Evolutionary conservation across 176 grass and related monocot genomes (phyloP), one percentile per base, ranked within the genome.

Genomic region (Lolium rigidum): DNA sequence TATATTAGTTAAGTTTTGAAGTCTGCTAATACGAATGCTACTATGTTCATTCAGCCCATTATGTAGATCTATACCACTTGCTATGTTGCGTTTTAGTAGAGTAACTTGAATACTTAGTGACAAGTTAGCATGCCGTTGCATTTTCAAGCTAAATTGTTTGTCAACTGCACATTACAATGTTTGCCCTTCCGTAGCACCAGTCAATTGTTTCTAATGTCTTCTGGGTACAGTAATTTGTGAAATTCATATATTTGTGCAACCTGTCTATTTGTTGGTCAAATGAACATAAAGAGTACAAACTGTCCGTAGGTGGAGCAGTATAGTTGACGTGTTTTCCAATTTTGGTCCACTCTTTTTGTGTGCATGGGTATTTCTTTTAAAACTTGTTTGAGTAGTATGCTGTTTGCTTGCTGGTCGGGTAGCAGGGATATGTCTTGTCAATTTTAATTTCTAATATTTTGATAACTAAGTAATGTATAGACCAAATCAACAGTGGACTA

Each of bases 241-340:
- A 69, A 31, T 46, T 31, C 3, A 20, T 17, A 41, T 15, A 60
- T 67, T 37, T 44, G 31, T 35, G 31, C 31, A 35, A 35, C 43
- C 8, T 62, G 1, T 4, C 28, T 9, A 61, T 35, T 81, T 74
- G 76, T 57, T 75, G 48, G 28, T 38, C 37, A 25, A 48, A 7
- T 25, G 58, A 12, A 47, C 65, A 1, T 74, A 50, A 5, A 64
- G 11, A 28, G 61, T 14, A 54, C 25, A 55, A 64, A 56, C 9
- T 60, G 60, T 44, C 12, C 5, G 61, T 4, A 15, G 46, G 43
- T 43, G 51, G 51, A 21, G 44, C n/a, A 63, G 7, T 56, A 14
- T 66, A 57, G 48, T 72, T n/a, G 71, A 57, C 60, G 10, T 69
- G 59, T 67, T 21, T 77, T 25, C 26, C 69, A 51, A 52, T 65